These are phyloP conservation scores for Pythium aristosporum DNA, from an alignment of 352 stramenopile species.

Conservation along the genomic window DNA sequence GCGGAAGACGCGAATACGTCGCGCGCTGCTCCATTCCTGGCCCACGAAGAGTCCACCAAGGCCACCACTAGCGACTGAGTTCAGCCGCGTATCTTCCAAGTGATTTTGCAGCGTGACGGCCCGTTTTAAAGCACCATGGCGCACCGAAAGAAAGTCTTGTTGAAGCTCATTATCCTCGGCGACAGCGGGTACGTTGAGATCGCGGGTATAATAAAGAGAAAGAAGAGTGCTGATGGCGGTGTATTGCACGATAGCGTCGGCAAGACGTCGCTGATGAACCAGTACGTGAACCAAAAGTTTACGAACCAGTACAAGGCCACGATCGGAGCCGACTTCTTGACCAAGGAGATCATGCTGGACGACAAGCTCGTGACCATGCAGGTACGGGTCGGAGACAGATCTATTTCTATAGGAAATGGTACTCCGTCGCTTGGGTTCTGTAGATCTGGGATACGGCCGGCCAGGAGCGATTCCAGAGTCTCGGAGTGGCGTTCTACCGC, in stretches of 20 bases:
- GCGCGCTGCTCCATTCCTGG: not conserved
- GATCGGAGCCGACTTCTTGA: conserved; percentile 99
- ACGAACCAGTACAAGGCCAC: conserved; percentile 99
- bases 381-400: conserved; percentile 23
- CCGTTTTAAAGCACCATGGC: conserved; percentile 43
- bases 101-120: too few relatives aligned
- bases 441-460: conserved; percentile 99
- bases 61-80: not conserved
- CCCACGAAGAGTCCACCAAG: not conserved
- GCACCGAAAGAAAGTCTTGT: conserved; percentile 94
- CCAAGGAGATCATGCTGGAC: conserved; percentile 96
- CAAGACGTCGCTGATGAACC: conserved; percentile 99
- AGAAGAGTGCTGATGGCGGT: not conserved
- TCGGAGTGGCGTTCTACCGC: conserved; percentile 98
- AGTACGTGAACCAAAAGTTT: conserved; percentile 99
- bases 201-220: not conserved
- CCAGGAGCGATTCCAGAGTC: conserved; percentile 98
- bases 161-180: conserved; percentile 98
- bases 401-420: not conserved
- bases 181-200: conserved; percentile 90
- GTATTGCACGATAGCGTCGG: conserved; percentile 79
- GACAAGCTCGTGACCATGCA: conserved; percentile 96
- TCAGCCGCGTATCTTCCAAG: too few relatives aligned
- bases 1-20: not conserved
- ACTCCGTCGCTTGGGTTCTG: conserved; percentile 2